Evolutionary conservation across 306 rosid species (phyloP).

Genomic region (Corylus heterophylla): DNA sequence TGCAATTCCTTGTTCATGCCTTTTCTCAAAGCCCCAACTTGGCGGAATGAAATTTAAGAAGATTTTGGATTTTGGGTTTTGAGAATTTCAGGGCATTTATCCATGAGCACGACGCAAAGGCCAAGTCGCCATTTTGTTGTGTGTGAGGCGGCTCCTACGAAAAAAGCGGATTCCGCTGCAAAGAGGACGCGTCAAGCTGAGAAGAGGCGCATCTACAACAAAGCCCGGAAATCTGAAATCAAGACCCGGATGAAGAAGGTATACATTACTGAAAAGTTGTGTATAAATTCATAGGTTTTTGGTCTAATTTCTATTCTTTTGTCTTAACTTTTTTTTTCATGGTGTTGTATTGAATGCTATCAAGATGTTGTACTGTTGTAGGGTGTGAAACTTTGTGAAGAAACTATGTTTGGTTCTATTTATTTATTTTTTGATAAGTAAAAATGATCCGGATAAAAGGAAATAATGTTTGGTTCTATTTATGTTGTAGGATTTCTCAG

Average conservation of each 20-base stretch:
- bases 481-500: not conserved
- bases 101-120: slow-evolving; percentile 42
- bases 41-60: not conserved
- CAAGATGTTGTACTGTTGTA: not conserved
- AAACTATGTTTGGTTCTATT: not conserved
- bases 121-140: slow-evolving; percentile 44
- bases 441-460: too few relatives aligned
- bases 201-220: slow-evolving; percentile 80
- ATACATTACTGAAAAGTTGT: not conserved
- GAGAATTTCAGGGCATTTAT: slow-evolving; percentile 48
- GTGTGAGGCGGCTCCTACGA: slow-evolving; percentile 66
- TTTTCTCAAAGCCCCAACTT: not conserved
- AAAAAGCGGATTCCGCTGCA: slow-evolving; percentile 77
- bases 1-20: not conserved
- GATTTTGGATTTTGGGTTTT: slow-evolving; percentile 21
- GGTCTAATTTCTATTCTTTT: not conserved
- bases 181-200: slow-evolving; percentile 91
- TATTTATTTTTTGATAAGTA: not conserved
- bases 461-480: not conserved
- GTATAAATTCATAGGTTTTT: not conserved
- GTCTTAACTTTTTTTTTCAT: not conserved
- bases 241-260: slow-evolving; percentile 90
- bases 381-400: not conserved
- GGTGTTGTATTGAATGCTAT: not conserved
- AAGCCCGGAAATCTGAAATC: slow-evolving; percentile 74